These are phyloP conservation scores for Skeletonema marinoi DNA, from an alignment of 108 stramenopile genomes.

Conservation along the genomic window DNA sequence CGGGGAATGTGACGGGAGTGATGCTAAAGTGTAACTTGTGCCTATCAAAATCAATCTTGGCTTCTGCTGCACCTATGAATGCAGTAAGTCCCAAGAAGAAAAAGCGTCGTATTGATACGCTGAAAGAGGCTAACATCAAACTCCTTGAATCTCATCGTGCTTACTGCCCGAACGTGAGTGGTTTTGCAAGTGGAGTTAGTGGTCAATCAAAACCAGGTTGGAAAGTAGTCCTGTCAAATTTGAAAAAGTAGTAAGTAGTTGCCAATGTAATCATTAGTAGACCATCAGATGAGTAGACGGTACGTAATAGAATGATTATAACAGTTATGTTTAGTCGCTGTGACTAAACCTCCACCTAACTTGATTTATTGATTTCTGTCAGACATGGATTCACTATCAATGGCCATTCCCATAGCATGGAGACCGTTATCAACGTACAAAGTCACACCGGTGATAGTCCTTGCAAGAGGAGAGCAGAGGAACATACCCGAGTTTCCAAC, in stretches of 20 bases:
- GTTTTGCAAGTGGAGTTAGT: slow-evolving; percentile 17
- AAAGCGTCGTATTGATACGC: slow-evolving; percentile 2
- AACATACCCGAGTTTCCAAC: slow-evolving; percentile 93
- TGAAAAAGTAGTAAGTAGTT: background rate
- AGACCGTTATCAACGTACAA: slow-evolving; percentile 93
- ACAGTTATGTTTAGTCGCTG: background rate
- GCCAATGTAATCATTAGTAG: background rate
- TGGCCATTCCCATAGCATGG: slow-evolving; percentile 93
- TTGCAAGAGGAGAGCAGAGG: slow-evolving; percentile 89
- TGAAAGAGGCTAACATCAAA: slow-evolving; percentile 8
- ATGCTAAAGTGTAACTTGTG: slow-evolving; percentile 28
- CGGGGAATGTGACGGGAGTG: background rate
- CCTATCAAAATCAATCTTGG: slow-evolving; percentile 16
- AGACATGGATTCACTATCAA: slow-evolving; percentile 80
- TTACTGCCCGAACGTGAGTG: slow-evolving; percentile 33
- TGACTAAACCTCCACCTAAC: background rate
- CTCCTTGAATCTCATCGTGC: slow-evolving; percentile 38
- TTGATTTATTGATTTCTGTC: slow-evolving; percentile 12
- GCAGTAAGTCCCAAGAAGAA: slow-evolving; percentile 1
- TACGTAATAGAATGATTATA: background rate
- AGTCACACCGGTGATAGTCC: slow-evolving; percentile 92
- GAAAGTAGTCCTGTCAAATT: slow-evolving; percentile 24
- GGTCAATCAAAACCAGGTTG: slow-evolving; percentile 26
- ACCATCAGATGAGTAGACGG: background rate
- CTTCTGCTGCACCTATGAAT: background rate